Evolutionary conservation across 2,329 filamentous ascomycete genomes (phyloP).

Genomic region (Pseudocercospora pini-densiflorae): DNA sequence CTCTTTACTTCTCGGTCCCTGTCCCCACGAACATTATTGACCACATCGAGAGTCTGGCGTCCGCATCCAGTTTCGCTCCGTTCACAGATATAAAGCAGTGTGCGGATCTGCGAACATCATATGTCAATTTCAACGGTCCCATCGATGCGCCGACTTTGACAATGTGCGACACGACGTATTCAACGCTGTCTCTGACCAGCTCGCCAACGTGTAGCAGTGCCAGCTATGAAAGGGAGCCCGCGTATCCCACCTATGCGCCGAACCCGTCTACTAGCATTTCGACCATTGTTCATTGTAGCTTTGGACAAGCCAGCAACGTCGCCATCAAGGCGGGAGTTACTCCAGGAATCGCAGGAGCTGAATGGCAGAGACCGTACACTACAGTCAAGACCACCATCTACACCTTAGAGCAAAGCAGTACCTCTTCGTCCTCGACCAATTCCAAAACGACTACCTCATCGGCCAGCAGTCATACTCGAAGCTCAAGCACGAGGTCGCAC

Average conservation of each 20-base stretch:
- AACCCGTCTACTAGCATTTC: background rate
- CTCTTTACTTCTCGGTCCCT: background rate
- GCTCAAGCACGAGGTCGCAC: no score
- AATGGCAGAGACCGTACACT: no score
- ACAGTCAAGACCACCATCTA: no score
- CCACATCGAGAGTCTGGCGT: background rate
- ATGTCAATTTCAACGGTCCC: background rate
- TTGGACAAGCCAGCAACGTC: background rate
- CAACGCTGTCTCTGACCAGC: background rate
- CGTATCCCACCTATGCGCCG: background rate
- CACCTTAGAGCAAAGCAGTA: no score
- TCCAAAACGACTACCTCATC: no score
- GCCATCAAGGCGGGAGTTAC: no score
- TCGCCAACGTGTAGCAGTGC: background rate
- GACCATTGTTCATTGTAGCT: background rate
- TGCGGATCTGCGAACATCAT: background rate
- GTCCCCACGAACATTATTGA: background rate
- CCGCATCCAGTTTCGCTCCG: background rate
- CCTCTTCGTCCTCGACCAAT: no score
- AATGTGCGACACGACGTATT: background rate
- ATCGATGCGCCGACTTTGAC: background rate
- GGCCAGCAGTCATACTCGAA: no score
- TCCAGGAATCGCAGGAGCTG: no score
- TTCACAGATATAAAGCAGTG: background rate
- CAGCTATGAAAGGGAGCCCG: no score